A percentile compares a stretch with the other conserved stretches of the same genome.
Evolutionary conservation across 2,329 filamentous ascomycete species (phyloP).

Genomic region (Trichoderma breve): DNA sequence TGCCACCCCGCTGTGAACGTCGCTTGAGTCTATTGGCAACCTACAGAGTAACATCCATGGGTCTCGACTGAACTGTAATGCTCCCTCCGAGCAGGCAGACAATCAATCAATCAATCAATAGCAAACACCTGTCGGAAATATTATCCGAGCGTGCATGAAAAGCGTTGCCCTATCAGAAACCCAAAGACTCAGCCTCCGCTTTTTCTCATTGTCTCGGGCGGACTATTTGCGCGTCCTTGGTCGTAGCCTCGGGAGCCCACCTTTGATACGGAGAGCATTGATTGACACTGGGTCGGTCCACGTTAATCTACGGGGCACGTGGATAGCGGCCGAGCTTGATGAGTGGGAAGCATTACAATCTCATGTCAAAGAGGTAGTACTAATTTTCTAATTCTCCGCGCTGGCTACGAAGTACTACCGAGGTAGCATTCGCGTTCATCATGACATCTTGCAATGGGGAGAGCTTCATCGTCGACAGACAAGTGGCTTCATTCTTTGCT

Average conservation of each 20-base stretch:
- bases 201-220: conserved; percentile 5
- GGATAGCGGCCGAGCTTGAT: not conserved
- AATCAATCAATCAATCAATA: not conserved
- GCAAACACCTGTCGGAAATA: conserved; percentile 14
- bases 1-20: not conserved
- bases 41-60: not conserved
- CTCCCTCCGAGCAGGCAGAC: not conserved
- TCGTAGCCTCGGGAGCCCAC: not conserved
- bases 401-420: not conserved
- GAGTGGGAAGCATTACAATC: not conserved
- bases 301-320: not conserved
- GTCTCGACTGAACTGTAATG: not conserved
- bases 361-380: not conserved
- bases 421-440: not conserved
- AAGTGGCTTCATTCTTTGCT: not conserved
- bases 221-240: conserved; percentile 1
- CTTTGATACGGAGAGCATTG: not conserved
- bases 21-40: not conserved
- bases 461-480: not conserved
- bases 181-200: not conserved
- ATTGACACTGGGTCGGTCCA: not conserved
- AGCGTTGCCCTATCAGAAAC: not conserved
- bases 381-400: not conserved
- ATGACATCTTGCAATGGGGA: not conserved
- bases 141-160: conserved; percentile 7